A percentile compares a stretch with the other conserved stretches of the same genome.
These are phyloP conservation scores for Geotrichum klebahnii DNA, from an alignment of 1,139 yeast species.

Conservation along the genomic window DNA sequence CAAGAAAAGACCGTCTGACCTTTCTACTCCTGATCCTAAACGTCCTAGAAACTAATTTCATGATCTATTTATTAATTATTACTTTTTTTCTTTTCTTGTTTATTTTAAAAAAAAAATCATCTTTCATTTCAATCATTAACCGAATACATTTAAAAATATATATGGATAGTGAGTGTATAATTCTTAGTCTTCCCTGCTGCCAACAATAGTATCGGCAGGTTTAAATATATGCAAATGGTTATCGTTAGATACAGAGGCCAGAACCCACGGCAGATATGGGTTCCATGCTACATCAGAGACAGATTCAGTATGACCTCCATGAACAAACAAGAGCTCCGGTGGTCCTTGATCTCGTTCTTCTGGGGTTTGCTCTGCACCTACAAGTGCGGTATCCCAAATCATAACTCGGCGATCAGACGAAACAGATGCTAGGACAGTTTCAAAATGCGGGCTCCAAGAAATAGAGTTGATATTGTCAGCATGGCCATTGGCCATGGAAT, in stretches of 20 bases:
- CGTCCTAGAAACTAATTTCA: conserved; percentile 18
- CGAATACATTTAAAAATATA: no score
- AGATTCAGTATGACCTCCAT: conserved; percentile 85
- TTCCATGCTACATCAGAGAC: conserved; percentile 90
- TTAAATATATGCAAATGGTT: conserved; percentile 86
- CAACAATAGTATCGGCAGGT: conserved; percentile 44
- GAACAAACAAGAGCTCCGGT: conserved; percentile 56
- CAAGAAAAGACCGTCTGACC: conserved; percentile 12
- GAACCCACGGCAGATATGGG: conserved; percentile 65
- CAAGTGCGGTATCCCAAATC: conserved; percentile 56
- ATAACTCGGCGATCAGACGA: conserved; percentile 72
- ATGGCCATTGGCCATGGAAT: conserved; percentile 45
- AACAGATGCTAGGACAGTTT: conserved; percentile 62
- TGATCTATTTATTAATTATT: neutral
- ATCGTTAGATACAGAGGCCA: conserved; percentile 84
- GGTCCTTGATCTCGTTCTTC: conserved; percentile 37
- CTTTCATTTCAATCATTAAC: no score
- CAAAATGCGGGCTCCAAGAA: conserved; percentile 69
- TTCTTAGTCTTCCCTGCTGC: conserved; percentile 6
- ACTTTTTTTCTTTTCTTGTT: neutral
- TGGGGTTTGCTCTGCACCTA: conserved; percentile 37
- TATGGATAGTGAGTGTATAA: neutral
- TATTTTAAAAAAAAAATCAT: neutral
- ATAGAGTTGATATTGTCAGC: conserved; percentile 60
- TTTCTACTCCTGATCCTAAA: conserved; percentile 22